Evolutionary conservation across 805 yeast genomes (phyloP), one percentile per base, ranked within the genome.

Genomic region (Kazachstania bromeliacearum): DNA sequence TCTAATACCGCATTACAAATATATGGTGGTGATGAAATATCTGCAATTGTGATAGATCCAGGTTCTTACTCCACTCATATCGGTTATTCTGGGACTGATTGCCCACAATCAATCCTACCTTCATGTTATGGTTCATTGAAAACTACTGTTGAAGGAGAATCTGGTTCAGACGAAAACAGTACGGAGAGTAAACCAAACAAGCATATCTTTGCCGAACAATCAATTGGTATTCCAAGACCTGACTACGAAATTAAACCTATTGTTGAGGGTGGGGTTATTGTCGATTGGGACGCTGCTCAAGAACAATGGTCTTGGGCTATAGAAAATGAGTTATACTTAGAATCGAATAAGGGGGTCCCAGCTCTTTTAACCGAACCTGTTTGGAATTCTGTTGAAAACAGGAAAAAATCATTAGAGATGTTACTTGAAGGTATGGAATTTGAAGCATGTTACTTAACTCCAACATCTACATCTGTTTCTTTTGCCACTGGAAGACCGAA

Each of bases 41-140:
- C 85, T 44, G 95, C 97, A 19, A 70, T 92, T 2, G 94, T 89
- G 23, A 67, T 89, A 18, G 97, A 92, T 53, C 88, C 95, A 2
- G 97, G 97, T 24, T 79, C 95, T 8, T 75, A 69, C 42, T 64
- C 75, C 41, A 85, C 96, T 5, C 75, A 89, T 36, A 75, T 80
- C 14, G 98, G 98, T 1, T 87, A 75, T 59, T 88, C 96, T 3
- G 97, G 97, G 8, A 89, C 85, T 39, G 96, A 88, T 54, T 70
- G 75, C 36, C 98, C 98, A 9, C 73, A 79, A 44, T 63, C 77
- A 4, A 73, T 82, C 17, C 57, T 79, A 9, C 92, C 96, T 3
- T 82, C 95, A 1, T 70, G 59, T 41, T 85, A 75, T 51, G 81
- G 77, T 7, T 28, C 28, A 4, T 38, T 39, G 38, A 20, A 38